Percentiles rank a stretch among this genome's conserved stretches.
These are phyloP conservation scores for Penicillium hesseltinei DNA, from an alignment of 2,329 filamentous ascomycete species.

Conservation along the genomic window DNA sequence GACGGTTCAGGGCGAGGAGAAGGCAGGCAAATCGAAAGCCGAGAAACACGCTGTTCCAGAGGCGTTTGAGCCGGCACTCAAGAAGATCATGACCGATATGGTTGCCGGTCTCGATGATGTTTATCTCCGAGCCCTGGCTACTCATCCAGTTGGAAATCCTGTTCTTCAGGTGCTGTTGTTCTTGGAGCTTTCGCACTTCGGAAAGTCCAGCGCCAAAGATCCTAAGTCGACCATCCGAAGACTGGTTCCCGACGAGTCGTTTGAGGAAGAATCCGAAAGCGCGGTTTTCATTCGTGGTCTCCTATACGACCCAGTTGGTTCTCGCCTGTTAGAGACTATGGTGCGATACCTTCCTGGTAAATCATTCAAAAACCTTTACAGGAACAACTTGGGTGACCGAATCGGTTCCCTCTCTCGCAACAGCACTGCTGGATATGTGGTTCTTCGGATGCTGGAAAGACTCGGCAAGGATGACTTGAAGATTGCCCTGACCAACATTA, in stretches of 20 bases:
- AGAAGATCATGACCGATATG: slow-evolving; percentile 78
- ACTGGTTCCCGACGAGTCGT: slow-evolving; percentile 75
- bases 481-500: slow-evolving; percentile 67
- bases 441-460: slow-evolving; percentile 76
- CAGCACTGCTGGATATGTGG: slow-evolving; percentile 85
- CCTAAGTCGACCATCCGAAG: slow-evolving; percentile 68
- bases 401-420: slow-evolving; percentile 82
- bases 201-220: slow-evolving; percentile 64
- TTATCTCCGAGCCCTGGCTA: slow-evolving; percentile 78
- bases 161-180: slow-evolving; percentile 87
- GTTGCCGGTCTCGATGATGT: slow-evolving; percentile 73
- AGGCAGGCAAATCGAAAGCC: slow-evolving; percentile 49
- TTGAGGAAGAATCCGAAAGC: slow-evolving; percentile 69
- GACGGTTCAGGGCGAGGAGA: slow-evolving; percentile 43
- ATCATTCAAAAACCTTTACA: slow-evolving; percentile 84
- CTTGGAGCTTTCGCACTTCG: slow-evolving; percentile 74
- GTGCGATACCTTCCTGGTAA: slow-evolving; percentile 79
- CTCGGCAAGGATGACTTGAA: slow-evolving; percentile 82
- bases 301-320: slow-evolving; percentile 87
- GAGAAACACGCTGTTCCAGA: slow-evolving; percentile 64
- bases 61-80: slow-evolving; percentile 72
- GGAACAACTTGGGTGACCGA: slow-evolving; percentile 72
- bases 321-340: slow-evolving; percentile 83
- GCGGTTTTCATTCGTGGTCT: slow-evolving; percentile 81
- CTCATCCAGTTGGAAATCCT: slow-evolving; percentile 87